Percentiles rank a stretch among this genome's conserved stretches.
Conservation (phyloP, 768 basidiomycete genomes). For the Boletus fagicola region DNA sequence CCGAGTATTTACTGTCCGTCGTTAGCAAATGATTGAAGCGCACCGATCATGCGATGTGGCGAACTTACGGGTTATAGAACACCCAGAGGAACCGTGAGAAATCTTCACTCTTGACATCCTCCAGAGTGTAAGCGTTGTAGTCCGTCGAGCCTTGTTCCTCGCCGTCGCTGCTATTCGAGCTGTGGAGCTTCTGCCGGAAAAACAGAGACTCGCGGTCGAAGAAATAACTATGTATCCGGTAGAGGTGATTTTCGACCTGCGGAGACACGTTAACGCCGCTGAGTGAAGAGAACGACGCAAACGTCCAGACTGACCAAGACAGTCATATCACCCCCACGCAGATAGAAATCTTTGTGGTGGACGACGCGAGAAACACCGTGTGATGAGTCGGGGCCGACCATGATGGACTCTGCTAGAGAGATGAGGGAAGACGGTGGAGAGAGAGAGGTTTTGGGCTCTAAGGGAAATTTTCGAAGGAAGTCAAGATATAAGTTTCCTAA, state of each 20-base stretch:
- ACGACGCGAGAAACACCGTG: constrained; percentile 33
- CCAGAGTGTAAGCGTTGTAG: constrained; percentile 43
- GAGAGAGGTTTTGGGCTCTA: constrained; percentile 27
- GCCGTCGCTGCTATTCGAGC: constrained; percentile 31
- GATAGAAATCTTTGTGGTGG: constrained; percentile 48
- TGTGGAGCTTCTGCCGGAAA: constrained; percentile 40
- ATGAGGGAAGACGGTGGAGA: constrained; percentile 32
- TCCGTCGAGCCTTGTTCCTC: constrained; percentile 39
- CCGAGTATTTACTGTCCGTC: constrained; percentile 33
- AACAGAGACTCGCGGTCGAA: constrained; percentile 58
- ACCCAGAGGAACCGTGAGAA: constrained; percentile 60
- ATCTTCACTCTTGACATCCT: constrained; percentile 44
- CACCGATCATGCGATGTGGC: background rate
- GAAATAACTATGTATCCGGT: constrained; percentile 59
- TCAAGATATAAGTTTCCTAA: constrained; percentile 34
- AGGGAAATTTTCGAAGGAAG: constrained; percentile 38
- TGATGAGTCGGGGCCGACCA: constrained; percentile 24
- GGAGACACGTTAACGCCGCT: constrained; percentile 18
- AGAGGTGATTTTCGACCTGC: constrained; percentile 57
- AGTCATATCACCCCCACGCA: constrained; percentile 56
- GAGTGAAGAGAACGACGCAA: background rate
- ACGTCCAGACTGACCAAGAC: constrained; percentile 46
- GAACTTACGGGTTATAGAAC: constrained; percentile 59
- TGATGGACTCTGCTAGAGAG: constrained; percentile 22
- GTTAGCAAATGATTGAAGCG: background rate